Evolutionary conservation across 2,329 filamentous ascomycete genomes (phyloP).

Genomic region (Ceratocystis huliohia): DNA sequence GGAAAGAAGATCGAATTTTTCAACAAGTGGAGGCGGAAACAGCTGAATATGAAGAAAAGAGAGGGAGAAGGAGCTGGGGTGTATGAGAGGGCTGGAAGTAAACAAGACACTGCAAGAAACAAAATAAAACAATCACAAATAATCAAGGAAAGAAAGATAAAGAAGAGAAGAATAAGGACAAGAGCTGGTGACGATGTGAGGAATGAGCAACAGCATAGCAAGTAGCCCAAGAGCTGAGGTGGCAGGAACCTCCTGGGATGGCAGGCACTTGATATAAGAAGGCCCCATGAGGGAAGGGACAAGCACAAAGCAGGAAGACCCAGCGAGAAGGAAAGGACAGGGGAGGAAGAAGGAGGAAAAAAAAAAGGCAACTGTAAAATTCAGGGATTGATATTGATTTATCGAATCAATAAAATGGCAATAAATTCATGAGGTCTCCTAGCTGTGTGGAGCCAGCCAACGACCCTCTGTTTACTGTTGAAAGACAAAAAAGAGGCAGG

Average conservation of each 20-base stretch:
- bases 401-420: background rate
- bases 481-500: background rate
- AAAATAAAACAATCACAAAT: background rate
- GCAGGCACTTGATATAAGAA: conserved; percentile 13
- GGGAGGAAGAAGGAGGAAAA: background rate
- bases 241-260: conserved; percentile 8
- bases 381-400: background rate
- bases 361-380: background rate
- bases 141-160: background rate
- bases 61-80: background rate
- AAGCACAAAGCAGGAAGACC: conserved; percentile 2
- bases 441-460: background rate
- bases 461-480: background rate
- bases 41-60: conserved; percentile 1
- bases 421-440: background rate
- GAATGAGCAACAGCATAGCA: conserved; percentile 1
- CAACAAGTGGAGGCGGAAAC: background rate
- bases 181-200: background rate
- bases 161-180: conserved; percentile 5
- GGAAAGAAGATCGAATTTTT: background rate
- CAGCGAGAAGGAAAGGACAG: background rate
- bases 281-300: background rate
- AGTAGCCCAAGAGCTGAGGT: background rate
- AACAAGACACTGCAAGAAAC: background rate
- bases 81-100: background rate